These are phyloP conservation scores for Epichloe coenophiala DNA, from an alignment of 2,329 filamentous ascomycete genomes.

Conservation along the genomic window DNA sequence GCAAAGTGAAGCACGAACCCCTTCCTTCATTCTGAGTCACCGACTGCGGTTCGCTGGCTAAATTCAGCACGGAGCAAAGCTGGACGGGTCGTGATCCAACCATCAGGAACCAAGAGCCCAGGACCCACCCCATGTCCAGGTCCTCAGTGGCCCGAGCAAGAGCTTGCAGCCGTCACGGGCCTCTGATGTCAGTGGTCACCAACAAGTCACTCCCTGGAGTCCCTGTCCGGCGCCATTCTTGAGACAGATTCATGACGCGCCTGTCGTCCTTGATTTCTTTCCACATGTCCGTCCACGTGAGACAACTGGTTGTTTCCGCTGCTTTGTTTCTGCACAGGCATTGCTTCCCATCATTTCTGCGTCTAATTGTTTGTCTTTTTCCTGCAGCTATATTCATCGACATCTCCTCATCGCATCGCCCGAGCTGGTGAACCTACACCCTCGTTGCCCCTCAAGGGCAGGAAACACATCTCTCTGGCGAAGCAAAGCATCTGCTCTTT, in stretches of 20 bases:
- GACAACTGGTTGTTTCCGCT: not conserved
- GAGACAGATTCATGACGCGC: constrained; percentile 1
- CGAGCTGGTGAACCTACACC: not conserved
- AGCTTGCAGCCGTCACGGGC: constrained; percentile 6
- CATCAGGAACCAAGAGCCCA: no score
- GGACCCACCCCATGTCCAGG: no score
- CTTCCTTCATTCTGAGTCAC: not conserved
- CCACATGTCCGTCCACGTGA: not conserved
- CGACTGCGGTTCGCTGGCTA: no score
- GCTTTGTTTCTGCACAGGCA: not conserved
- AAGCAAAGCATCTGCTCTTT: not conserved
- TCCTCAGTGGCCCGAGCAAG: no score
- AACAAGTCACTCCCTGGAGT: no score
- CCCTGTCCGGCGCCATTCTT: not conserved
- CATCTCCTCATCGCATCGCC: not conserved
- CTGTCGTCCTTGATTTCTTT: not conserved
- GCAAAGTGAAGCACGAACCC: not conserved
- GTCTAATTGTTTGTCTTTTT: not conserved
- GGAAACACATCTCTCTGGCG: not conserved
- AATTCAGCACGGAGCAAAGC: no score
- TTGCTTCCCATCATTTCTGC: not conserved
- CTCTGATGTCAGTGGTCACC: constrained; percentile 26
- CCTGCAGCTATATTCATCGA: not conserved
- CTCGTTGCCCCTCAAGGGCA: not conserved
- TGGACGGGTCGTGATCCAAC: no score